phyloP scores from a whole-genome alignment of 140 eudicot species.

The Bidens hawaiensis region DNA sequence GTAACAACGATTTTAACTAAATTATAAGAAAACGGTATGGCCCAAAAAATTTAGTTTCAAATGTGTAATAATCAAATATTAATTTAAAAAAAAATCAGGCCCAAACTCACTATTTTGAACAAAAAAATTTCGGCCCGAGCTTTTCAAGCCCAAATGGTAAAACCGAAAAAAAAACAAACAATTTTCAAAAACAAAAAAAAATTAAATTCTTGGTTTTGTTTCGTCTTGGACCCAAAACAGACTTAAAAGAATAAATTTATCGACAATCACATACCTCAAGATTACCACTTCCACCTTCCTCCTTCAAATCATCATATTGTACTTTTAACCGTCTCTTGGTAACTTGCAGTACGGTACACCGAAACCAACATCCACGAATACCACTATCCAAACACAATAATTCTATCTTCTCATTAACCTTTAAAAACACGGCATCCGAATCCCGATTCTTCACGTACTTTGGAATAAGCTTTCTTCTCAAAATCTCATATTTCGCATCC shows the following conservation, averaged over 20 bases:
- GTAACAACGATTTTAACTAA: too few species aligned
- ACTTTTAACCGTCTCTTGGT: conserved; percentile 59
- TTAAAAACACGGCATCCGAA: conserved; percentile 24
- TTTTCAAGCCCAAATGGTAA: too few species aligned
- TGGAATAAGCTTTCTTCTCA: conserved; percentile 33
- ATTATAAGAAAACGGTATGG: too few species aligned
- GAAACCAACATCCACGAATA: conserved; percentile 98
- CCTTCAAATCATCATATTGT: conserved; percentile 68
- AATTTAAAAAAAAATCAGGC: too few species aligned
- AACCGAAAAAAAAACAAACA: too few species aligned
- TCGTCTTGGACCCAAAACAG: neutral
- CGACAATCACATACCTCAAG: conserved; percentile 67
- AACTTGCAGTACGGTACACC: conserved; percentile 69
- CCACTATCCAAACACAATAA: conserved; percentile 92
- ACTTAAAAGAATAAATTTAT: neutral
- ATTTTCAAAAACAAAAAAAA: too few species aligned
- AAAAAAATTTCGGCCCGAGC: too few species aligned
- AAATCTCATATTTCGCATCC: conserved; percentile 40
- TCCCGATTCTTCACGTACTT: conserved; percentile 38
- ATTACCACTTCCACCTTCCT: conserved; percentile 69
- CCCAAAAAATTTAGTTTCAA: too few species aligned
- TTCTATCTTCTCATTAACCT: conserved; percentile 67
- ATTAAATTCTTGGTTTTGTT: too few species aligned
- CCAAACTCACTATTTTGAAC: too few species aligned
- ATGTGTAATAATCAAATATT: too few species aligned